Percentiles rank a stretch among this genome's conserved stretches.
phyloP scores from a whole-genome alignment of 169 alveolate species.

The Neospora caninum region DNA sequence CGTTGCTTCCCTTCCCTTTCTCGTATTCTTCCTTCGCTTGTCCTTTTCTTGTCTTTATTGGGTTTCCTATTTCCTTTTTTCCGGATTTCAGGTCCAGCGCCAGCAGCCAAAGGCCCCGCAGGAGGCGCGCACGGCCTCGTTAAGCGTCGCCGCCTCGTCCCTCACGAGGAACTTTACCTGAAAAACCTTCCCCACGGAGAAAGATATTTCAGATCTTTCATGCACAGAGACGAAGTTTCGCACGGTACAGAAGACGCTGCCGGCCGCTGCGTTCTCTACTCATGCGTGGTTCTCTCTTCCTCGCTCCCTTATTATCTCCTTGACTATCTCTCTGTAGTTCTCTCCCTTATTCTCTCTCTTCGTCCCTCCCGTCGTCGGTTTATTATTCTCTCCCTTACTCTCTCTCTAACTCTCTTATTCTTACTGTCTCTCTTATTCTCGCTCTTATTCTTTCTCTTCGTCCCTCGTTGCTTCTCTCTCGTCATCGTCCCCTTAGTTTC shows the following conservation, averaged over 20 bases:
- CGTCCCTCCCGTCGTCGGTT: neutral
- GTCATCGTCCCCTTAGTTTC: neutral
- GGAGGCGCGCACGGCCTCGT: too few relatives aligned
- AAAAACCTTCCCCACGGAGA: constrained; percentile 84
- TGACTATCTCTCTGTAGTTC: too few relatives aligned
- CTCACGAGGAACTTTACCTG: constrained; percentile 79
- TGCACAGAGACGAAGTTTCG: constrained; percentile 89
- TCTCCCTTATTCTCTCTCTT: neutral
- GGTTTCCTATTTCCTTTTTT: neutral
- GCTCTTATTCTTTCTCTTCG: neutral
- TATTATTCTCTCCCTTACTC: too few relatives aligned
- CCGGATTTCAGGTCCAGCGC: neutral
- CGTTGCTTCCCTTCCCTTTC: neutral
- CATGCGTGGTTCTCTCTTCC: neutral
- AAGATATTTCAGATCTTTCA: constrained; percentile 87
- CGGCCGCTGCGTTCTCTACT: neutral
- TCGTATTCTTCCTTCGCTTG: neutral
- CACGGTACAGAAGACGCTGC: constrained; percentile 78
- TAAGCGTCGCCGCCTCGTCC: neutral
- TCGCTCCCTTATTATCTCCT: neutral
- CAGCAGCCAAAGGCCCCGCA: neutral
- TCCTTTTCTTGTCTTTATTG: neutral
- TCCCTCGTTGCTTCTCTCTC: neutral
- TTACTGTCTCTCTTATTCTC: neutral
- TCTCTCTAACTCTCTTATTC: neutral